Evolutionary conservation across 2,329 filamentous ascomycete species (phyloP), one percentile per base, ranked within the genome.

Genomic region (Nectriaceae sp.): DNA sequence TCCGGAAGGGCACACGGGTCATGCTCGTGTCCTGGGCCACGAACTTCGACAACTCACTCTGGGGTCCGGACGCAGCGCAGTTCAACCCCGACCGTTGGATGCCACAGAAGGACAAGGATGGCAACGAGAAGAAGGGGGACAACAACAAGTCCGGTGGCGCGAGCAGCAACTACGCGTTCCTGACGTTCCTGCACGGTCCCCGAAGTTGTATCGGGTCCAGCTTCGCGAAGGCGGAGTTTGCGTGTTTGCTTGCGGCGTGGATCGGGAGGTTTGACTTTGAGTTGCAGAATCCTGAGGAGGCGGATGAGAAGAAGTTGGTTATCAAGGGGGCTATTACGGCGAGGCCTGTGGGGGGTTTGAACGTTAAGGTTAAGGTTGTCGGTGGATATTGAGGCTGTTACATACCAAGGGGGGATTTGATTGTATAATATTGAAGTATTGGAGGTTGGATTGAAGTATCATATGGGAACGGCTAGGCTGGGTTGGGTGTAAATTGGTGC

Each of bases 131-230:
- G 43, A 70, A 68, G 61, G 57, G 50, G 13, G 74, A 75, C 4
- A 84, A 84, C 10, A 6, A 10, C 10, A 18, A 10, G 46, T 83
- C 80, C 36, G 90, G 90, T 5, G 88, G 88, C 8, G 87, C 89
- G 2, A 75, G 77, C 15, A 89, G 79, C 56, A 94, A 93, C 68
- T 96, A 87, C 65, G 81, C 85, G 1, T 85, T 88, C 60, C 65
- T 93, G 70, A 93, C 89, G 0, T 96, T 96, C 70, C 68, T 96
- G 49, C 90, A 96, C 65, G 92, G 92, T 0, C 90, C 91, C 2
- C 75, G 91, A 44, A 88, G 86, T 63, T 96, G 92, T 65, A 96
- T 96, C 58, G 92, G 91, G 0, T 80, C 85, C 67, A 76, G 77
- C 2, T 96, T 96, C 70, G 88, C 92, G 0, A 87, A 84, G 65